Evolutionary conservation across 345 rosid genomes (phyloP), one percentile per base, ranked within the genome.

Genomic region (Eucalyptus curtisii): DNA sequence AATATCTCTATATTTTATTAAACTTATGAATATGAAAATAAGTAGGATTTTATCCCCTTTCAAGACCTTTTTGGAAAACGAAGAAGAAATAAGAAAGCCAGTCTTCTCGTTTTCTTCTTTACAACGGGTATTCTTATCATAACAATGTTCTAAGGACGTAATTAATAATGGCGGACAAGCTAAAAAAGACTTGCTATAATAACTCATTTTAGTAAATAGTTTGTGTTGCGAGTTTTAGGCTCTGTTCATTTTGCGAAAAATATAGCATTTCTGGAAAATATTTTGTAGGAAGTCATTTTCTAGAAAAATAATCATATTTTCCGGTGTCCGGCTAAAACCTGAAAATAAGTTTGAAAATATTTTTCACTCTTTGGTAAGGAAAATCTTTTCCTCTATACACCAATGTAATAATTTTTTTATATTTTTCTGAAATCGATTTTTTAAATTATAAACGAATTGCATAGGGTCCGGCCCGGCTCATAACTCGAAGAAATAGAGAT

Each of bases 281-380:
- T 52, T 3, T 52, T 52, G 2, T 1, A 13, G 5, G 4, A 4
- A 48, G 49, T 2, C 25, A 52, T 52, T 52, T 52, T 52, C 10
- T 52, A 52, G 10, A 52, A 52, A 52, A 52, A 52, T 19, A 52
- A 52, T 4, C 10, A 52, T 19, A 19, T 19, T 52, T 48, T 52
- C 0, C 57, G 7, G 4, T 7, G 0, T 52, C 0, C 0, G 5
- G 1, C 10, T 52, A 1, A 20, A 52, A 52, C 5, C 0, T 52
- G 10, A 52, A 52, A 52, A 52, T 52, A 2, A 52, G 55, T 52
- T 49, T 19, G 10, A 19, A 52, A 52, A 52, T 52, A 19, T 1
- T 19, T 52, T 52, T 52, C 1, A 0, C 25, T 7, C 10, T 52
- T 52, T 0, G 10, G 0, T 19, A 19, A 52, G 24, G 24, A 52